Evolutionary conservation across 2,329 filamentous ascomycete species (phyloP), one percentile per base, ranked within the genome.

Genomic region (Sporothrix inflata): DNA sequence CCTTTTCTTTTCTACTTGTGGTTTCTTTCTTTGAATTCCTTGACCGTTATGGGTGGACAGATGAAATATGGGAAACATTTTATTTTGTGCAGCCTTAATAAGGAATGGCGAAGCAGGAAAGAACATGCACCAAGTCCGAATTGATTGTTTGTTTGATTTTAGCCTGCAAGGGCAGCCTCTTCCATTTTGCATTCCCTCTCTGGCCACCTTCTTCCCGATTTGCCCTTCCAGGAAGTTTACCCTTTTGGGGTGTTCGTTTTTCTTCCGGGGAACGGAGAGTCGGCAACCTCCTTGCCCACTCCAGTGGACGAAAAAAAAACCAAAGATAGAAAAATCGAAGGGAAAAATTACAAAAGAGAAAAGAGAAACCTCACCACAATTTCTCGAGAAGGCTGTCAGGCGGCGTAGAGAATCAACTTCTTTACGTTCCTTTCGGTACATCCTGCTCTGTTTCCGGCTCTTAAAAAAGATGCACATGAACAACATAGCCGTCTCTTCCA

Each of bases 21-120:
- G 30, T 3, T 3, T 34, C 3, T 34, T 34, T 34, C 30, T 6
- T 34, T 34, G 30, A 34, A 3, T 34, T 6, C 6, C 30, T 34
- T 34, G 3, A 6, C 30, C 6, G 30, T 6, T 21, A 61, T 61
- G 40, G 30, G 30, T 5, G 30, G 21, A 51, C 19, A 38, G 45
- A 11, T 12, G n/a, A 14, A 45, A 9, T 24, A 42, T n/a, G 19
- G 19, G 34, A 19, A 47, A n/a, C 16, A 47, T 45, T 47, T n/a
- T 30, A 47, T 69, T 45, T 60, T 27, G 21, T 60, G 38, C 21
- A 69, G 51, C 67, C 47, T 69, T 42, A 16, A 69, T 69, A 42
- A 14, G 11, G 4, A 55, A 19, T 7, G 8, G 9, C 24, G 11
- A 51, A 11, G 27, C 9, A 27, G 45, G 30, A 51, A 51, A 38